phyloP scores from a whole-genome alignment of 164 flowering plant species.

The Malania oleifera region DNA sequence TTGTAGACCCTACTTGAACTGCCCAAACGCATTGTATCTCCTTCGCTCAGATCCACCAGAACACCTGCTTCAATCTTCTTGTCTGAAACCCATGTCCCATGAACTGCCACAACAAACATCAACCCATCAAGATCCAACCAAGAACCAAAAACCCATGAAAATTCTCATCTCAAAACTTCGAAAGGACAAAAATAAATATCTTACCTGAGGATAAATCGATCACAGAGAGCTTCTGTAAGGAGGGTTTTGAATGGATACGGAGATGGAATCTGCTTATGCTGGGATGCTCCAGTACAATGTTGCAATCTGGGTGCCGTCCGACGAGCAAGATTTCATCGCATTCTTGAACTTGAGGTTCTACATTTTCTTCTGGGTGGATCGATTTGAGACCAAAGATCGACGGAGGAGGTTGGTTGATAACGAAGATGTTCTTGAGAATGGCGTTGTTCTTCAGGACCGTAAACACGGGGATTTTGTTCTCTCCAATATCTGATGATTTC shows the following conservation, averaged over 20 bases:
- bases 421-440: conserved; percentile 83
- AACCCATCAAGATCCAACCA: conserved; percentile 4
- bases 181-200: neutral
- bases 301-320: conserved; percentile 92
- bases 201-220: conserved; percentile 77
- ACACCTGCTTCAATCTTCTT: conserved; percentile 55
- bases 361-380: conserved; percentile 4
- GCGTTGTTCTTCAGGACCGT: conserved; percentile 70
- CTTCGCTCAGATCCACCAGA: conserved; percentile 53
- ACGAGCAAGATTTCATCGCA: conserved; percentile 44
- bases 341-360: conserved; percentile 15
- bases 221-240: conserved; percentile 43
- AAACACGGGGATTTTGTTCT: conserved; percentile 63
- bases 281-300: conserved; percentile 76
- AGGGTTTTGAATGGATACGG: conserved; percentile 48
- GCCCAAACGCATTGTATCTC: conserved; percentile 69
- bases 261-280: conserved; percentile 96
- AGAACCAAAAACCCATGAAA: conserved; percentile 2
- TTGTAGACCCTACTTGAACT: conserved; percentile 72
- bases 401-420: conserved; percentile 42
- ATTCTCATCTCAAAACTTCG: neutral
- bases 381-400: conserved; percentile 1
- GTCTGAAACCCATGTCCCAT: conserved; percentile 87
- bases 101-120: conserved; percentile 40
- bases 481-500: conserved; percentile 13